A percentile compares a stretch with the other conserved stretches of the same genome.
These are phyloP conservation scores for Populus euphratica DNA, from an alignment of 345 rosid species.

Conservation along the genomic window DNA sequence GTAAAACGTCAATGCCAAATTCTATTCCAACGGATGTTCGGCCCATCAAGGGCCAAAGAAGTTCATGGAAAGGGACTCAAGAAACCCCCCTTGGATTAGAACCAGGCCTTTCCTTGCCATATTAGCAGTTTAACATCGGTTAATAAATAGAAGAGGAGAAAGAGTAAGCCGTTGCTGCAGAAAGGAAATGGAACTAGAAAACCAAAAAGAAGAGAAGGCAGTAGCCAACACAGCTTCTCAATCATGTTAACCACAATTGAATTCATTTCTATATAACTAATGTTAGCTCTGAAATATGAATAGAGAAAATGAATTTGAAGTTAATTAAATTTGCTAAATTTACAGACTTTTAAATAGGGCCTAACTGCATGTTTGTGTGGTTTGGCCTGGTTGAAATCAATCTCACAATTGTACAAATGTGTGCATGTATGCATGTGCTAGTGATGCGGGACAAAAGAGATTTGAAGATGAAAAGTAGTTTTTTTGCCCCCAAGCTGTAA, in stretches of 20 bases:
- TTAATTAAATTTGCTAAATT: neutral
- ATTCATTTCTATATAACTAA: neutral
- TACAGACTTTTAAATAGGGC: neutral
- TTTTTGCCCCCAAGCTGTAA: too few relatives aligned
- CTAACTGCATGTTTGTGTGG: neutral
- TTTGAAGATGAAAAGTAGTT: too few relatives aligned
- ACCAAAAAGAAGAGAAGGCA: neutral
- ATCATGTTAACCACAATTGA: neutral
- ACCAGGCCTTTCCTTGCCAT: too few relatives aligned
- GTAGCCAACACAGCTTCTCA: neutral
- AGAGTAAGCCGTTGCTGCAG: neutral
- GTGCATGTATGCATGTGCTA: neutral
- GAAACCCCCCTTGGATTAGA: neutral
- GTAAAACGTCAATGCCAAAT: neutral
- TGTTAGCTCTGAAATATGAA: neutral
- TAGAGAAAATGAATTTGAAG: neutral
- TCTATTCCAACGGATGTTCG: neutral
- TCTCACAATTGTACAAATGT: neutral
- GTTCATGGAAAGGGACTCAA: neutral
- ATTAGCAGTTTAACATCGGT: neutral
- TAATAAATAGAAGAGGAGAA: neutral
- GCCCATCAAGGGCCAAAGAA: neutral
- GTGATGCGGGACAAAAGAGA: too few relatives aligned
- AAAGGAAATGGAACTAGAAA: neutral
- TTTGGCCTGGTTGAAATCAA: neutral